Evolutionary conservation across 2,329 filamentous ascomycete genomes (phyloP), one percentile per base, ranked within the genome.

Genomic region (Trichoderma sp.): DNA sequence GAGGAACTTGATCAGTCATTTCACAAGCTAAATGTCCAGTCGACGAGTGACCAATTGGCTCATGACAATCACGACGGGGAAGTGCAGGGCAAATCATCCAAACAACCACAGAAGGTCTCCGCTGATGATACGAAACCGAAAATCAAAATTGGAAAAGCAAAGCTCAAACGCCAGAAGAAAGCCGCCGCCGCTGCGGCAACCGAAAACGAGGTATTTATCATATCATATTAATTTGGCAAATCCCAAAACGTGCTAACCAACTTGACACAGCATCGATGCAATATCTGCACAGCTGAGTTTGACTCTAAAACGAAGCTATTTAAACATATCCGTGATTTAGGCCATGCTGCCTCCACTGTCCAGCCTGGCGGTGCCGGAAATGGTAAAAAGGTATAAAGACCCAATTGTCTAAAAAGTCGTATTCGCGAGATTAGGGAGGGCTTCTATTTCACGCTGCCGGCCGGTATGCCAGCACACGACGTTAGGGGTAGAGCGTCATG

Each of bases 271-370:
- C 83, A 88, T 72, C 83, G 78, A 74, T 90, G 88, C 78, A 80
- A 83, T 31, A 82, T 85, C 18, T 91, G 89, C 78, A 81, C 83
- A 3, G 83, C 84, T 75, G 77, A 75, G 1, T 91, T 90, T 74
- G 78, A 89, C 0, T 94, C 93, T 1, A 92, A 91, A 78, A 93
- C 90, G 6, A 91, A 91, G 78, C 84, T 97, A 21, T 96, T 96
- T 82, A 86, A 89, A 71, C 95, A 97, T 82, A 88, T 97, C 75
- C 90, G 91, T 77, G 89, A 91, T 11, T 84, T 89, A 21, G 85
- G 85, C 11, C 94, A 97, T 84, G 93, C 92, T 6, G 89, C 91
- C 35, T 86, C 86, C 3, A 81, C 86, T 31, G 33, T 78, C 76
- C 67, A 35, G 18, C 63, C 75, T n/a, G 71, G 35, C 29, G 21